Percentiles rank a stretch among this genome's conserved stretches.
These are phyloP conservation scores for Hysterium pulicare DNA, from an alignment of 2,329 filamentous ascomycete species.

Conservation along the genomic window DNA sequence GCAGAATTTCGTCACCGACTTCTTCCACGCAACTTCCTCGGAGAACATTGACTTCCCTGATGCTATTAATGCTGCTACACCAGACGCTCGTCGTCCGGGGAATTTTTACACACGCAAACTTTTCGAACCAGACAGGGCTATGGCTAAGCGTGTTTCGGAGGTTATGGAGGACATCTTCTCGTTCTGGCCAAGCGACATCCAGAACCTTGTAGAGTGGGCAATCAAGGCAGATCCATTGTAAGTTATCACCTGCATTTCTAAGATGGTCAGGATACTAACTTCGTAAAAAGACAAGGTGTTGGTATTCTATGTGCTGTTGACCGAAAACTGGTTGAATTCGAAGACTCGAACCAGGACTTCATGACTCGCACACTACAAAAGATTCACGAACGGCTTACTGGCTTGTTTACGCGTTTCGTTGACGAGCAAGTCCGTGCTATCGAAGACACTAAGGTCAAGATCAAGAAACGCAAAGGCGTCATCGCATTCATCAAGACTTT, in stretches of 20 bases:
- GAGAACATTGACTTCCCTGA: slow-evolving; percentile 82
- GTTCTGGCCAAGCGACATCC: slow-evolving; percentile 75
- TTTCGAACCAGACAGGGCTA: slow-evolving; percentile 83
- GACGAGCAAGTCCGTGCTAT: slow-evolving; percentile 94
- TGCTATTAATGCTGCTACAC: slow-evolving; percentile 62
- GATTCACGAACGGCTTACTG: slow-evolving; percentile 69
- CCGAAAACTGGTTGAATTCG: slow-evolving; percentile 71
- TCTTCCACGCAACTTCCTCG: slow-evolving; percentile 90
- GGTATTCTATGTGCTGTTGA: slow-evolving; percentile 81
- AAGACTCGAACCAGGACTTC: slow-evolving; percentile 92
- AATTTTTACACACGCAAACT: slow-evolving; percentile 72
- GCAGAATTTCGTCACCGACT: slow-evolving; percentile 95
- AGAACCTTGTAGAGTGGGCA: slow-evolving; percentile 79
- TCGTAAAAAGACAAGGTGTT: slow-evolving; percentile 69
- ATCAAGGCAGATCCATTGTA: slow-evolving; percentile 76
- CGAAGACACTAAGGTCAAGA: slow-evolving; percentile 97
- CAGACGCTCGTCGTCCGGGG: slow-evolving; percentile 65
- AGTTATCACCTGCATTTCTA: slow-evolving; percentile 37
- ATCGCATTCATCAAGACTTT: slow-evolving; percentile 95
- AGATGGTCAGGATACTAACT: slow-evolving; percentile 16
- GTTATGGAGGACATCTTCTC: slow-evolving; percentile 86
- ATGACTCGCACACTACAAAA: slow-evolving; percentile 76
- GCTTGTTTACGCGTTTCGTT: slow-evolving; percentile 81
- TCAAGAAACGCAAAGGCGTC: slow-evolving; percentile 96
- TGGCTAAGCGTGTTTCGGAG: slow-evolving; percentile 79